These are phyloP conservation scores for Starmerella bacillaris DNA, from an alignment of 805 yeast species.

Conservation along the genomic window DNA sequence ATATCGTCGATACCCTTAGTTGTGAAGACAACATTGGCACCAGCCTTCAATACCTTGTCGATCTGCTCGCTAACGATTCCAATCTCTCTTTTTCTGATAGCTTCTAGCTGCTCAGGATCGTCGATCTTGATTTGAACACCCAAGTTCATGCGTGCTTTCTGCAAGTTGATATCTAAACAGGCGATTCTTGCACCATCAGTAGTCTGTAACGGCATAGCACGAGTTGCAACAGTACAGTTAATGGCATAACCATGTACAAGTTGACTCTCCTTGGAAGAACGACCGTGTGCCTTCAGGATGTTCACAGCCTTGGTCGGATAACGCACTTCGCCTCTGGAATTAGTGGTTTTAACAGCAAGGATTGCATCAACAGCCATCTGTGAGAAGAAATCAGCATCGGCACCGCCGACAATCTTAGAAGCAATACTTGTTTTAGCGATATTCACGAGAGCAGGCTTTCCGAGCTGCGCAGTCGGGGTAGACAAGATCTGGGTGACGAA, in stretches of 20 bases:
- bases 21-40: slow-evolving; percentile 83
- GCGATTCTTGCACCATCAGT: slow-evolving; percentile 56
- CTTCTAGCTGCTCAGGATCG: slow-evolving; percentile 93
- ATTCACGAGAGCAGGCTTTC: slow-evolving; percentile 69
- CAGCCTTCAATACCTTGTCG: slow-evolving; percentile 61
- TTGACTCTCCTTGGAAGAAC: slow-evolving; percentile 70
- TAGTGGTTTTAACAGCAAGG: slow-evolving; percentile 82
- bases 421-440: slow-evolving; percentile 97
- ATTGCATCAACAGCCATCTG: slow-evolving; percentile 87
- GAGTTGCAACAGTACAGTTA: slow-evolving; percentile 92
- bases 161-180: slow-evolving; percentile 76
- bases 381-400: slow-evolving; percentile 80
- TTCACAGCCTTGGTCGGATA: slow-evolving; percentile 95
- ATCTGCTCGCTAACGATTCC: slow-evolving; percentile 73
- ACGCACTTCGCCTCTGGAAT: slow-evolving; percentile 54
- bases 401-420: slow-evolving; percentile 72
- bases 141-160: slow-evolving; percentile 92
- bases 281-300: slow-evolving; percentile 90
- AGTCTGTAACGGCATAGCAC: slow-evolving; percentile 74
- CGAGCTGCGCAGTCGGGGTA: slow-evolving; percentile 54
- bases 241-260: slow-evolving; percentile 87
- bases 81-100: slow-evolving; percentile 72
- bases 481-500: slow-evolving; percentile 75
- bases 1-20: slow-evolving; percentile 91
- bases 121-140: slow-evolving; percentile 94